phyloP scores from a whole-genome alignment of 768 basidiomycete genomes.

The Clathrus columnatus region DNA sequence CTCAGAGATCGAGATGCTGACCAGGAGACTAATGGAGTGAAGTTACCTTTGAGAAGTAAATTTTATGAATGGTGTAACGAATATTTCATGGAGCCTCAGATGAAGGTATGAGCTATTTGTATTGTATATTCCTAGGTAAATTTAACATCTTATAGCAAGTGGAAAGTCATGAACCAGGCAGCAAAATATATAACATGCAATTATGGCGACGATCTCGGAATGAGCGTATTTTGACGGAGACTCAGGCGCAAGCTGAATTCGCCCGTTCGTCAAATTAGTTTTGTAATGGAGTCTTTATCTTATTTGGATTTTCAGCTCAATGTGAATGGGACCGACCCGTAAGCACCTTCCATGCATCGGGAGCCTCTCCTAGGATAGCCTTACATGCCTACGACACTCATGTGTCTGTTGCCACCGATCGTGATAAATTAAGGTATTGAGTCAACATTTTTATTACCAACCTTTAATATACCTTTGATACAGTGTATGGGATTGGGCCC shows the following conservation, averaged over 20 bases:
- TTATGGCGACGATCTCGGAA: constrained; percentile 91
- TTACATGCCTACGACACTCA: constrained; percentile 94
- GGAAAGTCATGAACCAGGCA: constrained; percentile 94
- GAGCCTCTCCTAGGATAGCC: constrained; percentile 64
- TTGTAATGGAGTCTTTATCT: constrained; percentile 3
- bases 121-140: not conserved
- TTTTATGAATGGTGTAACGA: constrained; percentile 97
- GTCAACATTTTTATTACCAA: not conserved
- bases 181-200: constrained; percentile 88
- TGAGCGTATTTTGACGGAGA: constrained; percentile 66
- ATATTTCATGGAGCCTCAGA: constrained; percentile 97
- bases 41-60: constrained; percentile 76
- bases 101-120: constrained; percentile 60
- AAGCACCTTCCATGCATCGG: constrained; percentile 48
- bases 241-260: constrained; percentile 55
- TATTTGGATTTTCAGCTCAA: constrained; percentile 32
- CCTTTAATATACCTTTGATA: not conserved
- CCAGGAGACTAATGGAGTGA: not conserved
- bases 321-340: constrained; percentile 69
- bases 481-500: constrained; percentile 95
- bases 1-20: constrained; percentile 53
- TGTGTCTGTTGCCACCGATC: constrained; percentile 75
- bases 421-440: constrained; percentile 73
- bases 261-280: constrained; percentile 48
- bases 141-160: constrained; percentile 52